Percentiles rank a stretch among this genome's conserved stretches.
Conservation (phyloP, 768 basidiomycete genomes). For the Lactarius indigo region DNA sequence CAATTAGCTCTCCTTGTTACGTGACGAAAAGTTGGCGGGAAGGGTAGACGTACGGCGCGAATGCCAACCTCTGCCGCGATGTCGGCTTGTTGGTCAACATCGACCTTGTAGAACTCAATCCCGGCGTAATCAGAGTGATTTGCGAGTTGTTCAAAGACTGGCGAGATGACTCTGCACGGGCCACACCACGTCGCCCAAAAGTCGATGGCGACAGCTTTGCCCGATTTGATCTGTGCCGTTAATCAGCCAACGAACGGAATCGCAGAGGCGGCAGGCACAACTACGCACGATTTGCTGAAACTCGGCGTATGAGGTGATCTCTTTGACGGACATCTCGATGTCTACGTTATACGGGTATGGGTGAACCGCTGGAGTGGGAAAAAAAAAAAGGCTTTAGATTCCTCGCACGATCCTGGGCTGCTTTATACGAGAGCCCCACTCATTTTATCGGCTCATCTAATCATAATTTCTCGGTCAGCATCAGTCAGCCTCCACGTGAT, state of each 20-base stretch:
- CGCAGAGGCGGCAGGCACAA: not conserved
- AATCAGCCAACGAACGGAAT: slow-evolving; percentile 4
- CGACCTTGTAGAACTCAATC: slow-evolving; percentile 67
- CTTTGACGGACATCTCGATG: slow-evolving; percentile 38
- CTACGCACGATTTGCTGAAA: slow-evolving; percentile 46
- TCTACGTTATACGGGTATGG: not conserved
- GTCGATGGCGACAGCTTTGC: slow-evolving; percentile 53
- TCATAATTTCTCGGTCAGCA: not conserved
- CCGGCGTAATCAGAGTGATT: slow-evolving; percentile 27
- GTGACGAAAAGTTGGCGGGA: not conserved
- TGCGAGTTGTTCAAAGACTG: slow-evolving; percentile 59
- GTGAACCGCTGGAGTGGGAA: not conserved
- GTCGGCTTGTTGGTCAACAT: slow-evolving; percentile 57
- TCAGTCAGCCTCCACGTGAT: not conserved
- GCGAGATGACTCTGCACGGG: slow-evolving; percentile 63
- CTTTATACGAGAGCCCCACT: not conserved
- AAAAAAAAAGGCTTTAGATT: not conserved
- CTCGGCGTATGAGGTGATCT: slow-evolving; percentile 35
- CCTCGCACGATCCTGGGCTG: not conserved
- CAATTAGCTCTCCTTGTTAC: not conserved
- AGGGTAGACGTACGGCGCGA: slow-evolving; percentile 49
- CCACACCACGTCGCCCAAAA: slow-evolving; percentile 82
- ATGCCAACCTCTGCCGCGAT: slow-evolving; percentile 58
- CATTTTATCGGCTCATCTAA: not conserved
- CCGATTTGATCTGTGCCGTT: slow-evolving; percentile 40